These are phyloP conservation scores for Kodamaea leandrae DNA, from an alignment of 805 yeast species.

Conservation along the genomic window DNA sequence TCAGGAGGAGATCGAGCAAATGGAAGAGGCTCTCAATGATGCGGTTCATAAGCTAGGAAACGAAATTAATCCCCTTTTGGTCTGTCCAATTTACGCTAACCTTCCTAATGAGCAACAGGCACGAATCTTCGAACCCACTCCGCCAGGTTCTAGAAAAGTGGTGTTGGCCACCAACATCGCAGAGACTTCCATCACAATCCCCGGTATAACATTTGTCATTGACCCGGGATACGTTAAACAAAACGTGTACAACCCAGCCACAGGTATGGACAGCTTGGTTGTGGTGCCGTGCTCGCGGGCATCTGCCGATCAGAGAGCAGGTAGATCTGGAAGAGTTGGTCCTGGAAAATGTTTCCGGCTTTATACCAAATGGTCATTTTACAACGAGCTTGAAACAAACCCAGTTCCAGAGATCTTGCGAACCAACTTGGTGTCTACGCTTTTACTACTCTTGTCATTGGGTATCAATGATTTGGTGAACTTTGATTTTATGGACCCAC, in stretches of 20 bases:
- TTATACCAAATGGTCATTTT: constrained; percentile 79
- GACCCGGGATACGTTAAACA: constrained; percentile 48
- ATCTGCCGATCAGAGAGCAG: constrained; percentile 47
- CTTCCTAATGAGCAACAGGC: constrained; percentile 82
- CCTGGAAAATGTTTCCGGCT: constrained; percentile 63
- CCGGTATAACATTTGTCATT: constrained; percentile 42
- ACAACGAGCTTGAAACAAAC: constrained; percentile 70
- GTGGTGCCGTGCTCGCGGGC: constrained; percentile 47
- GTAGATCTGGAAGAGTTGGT: constrained; percentile 48
- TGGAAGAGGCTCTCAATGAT: constrained; percentile 70
- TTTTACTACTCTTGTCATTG: constrained; percentile 71
- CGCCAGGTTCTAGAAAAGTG: constrained; percentile 73
- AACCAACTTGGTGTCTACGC: constrained; percentile 73
- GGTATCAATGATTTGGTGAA: constrained; percentile 80
- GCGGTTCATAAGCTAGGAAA: constrained; percentile 61
- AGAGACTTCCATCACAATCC: constrained; percentile 46
- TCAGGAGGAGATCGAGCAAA: constrained; percentile 89
- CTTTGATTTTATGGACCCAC: constrained; percentile 91
- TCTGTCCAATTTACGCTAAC: constrained; percentile 89
- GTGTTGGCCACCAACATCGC: constrained; percentile 94
- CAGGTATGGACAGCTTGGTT: constrained; percentile 46
- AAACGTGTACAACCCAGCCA: constrained; percentile 38
- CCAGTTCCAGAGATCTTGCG: constrained; percentile 93
- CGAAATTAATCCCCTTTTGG: constrained; percentile 57
- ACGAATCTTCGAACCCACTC: constrained; percentile 84